These are phyloP conservation scores for Cotoneaster glaucophyllus DNA, from an alignment of 306 rosid genomes.

Conservation along the genomic window DNA sequence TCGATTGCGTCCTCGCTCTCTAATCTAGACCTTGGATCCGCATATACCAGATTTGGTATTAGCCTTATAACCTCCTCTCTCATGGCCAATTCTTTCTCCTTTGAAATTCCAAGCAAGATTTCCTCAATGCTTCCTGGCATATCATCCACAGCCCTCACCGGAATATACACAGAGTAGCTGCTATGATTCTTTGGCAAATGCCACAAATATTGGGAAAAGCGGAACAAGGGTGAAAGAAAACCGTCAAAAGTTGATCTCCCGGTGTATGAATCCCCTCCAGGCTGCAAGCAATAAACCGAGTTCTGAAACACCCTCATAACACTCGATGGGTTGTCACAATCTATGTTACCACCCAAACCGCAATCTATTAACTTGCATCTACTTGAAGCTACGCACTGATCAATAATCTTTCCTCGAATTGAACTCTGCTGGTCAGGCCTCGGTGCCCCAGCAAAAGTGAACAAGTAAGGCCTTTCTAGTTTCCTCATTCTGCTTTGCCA, in stretches of 20 bases:
- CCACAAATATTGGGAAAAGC: constrained; percentile 84
- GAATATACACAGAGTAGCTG: constrained; percentile 62
- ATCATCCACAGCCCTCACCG: constrained; percentile 49
- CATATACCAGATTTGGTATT: constrained; percentile 67
- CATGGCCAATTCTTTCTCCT: constrained; percentile 47
- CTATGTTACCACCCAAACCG: constrained; percentile 30
- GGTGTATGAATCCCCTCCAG: constrained; percentile 83
- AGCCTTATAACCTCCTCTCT: constrained; percentile 69
- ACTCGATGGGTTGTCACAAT: constrained; percentile 56
- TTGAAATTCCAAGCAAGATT: constrained; percentile 40
- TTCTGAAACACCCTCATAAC: constrained; percentile 53
- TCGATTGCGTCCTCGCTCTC: constrained; percentile 70
- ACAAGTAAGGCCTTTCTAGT: constrained; percentile 39
- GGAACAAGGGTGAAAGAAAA: constrained; percentile 82
- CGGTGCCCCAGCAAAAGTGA: constrained; percentile 74
- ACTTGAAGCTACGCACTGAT: constrained; percentile 47
- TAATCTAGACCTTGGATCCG: constrained; percentile 48
- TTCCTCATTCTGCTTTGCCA: constrained; percentile 51
- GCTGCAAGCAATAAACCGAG: constrained; percentile 75
- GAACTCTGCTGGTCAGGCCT: constrained; percentile 59
- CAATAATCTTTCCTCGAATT: constrained; percentile 51
- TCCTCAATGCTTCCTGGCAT: constrained; percentile 48
- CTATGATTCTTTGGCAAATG: constrained; percentile 54
- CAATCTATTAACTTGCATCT: constrained; percentile 61
- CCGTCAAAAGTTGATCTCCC: constrained; percentile 87